Evolutionary conservation across 2,329 filamentous ascomycete genomes (phyloP).

Genomic region (Arachnomyces sp.): DNA sequence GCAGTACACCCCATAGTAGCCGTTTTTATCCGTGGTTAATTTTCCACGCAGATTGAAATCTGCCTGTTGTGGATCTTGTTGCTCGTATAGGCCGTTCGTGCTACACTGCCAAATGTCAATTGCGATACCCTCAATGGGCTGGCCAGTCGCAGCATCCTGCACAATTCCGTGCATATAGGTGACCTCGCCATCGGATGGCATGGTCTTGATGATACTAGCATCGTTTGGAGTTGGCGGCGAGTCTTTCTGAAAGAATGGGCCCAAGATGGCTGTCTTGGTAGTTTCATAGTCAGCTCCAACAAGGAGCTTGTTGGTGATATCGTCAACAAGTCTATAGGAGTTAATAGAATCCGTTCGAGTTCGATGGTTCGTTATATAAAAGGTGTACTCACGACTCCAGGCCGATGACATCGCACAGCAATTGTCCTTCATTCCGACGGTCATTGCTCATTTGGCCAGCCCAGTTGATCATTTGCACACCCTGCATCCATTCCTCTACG

Average conservation of each 20-base stretch:
- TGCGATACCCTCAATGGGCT: conserved; percentile 57
- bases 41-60: conserved; percentile 69
- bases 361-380: conserved; percentile 19
- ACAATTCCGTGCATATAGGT: conserved; percentile 58
- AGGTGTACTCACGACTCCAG: conserved; percentile 46
- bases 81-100: conserved; percentile 64
- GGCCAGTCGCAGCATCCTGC: conserved; percentile 51
- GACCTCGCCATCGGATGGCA: conserved; percentile 6
- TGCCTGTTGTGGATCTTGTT: conserved; percentile 62
- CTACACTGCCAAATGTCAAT: conserved; percentile 76
- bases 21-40: conserved; percentile 59
- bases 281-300: conserved; percentile 46
- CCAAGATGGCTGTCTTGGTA: conserved; percentile 72
- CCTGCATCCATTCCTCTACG: conserved; percentile 52
- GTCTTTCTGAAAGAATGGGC: conserved; percentile 74
- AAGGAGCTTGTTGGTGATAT: conserved; percentile 65
- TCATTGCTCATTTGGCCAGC: conserved; percentile 56
- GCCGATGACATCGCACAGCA: conserved; percentile 52
- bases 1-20: conserved; percentile 57
- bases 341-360: not conserved
- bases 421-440: conserved; percentile 56
- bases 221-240: conserved; percentile 65
- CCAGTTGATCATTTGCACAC: conserved; percentile 52
- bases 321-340: conserved; percentile 56
- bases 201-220: conserved; percentile 46